A percentile compares a stretch with the other conserved stretches of the same genome.
Conservation (phyloP, 2,329 filamentous ascomycete species). For the Balansia obtecta region DNA sequence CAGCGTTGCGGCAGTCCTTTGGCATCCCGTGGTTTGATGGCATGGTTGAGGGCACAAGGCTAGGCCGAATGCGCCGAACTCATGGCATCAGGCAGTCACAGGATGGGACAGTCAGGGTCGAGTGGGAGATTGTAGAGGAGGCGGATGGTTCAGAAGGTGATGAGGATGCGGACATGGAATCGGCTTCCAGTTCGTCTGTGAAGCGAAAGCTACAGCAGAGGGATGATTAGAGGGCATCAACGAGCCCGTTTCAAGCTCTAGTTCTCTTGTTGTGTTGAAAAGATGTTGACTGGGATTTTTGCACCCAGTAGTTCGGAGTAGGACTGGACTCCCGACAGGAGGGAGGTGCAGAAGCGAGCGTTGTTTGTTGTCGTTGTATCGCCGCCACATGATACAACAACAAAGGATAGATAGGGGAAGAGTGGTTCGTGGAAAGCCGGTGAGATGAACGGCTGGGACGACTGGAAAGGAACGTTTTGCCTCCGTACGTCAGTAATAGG, state of each 20-base stretch:
- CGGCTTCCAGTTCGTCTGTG: constrained; percentile 19
- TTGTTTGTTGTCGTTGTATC: background rate
- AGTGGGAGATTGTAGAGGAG: constrained; percentile 80
- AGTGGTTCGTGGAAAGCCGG: background rate
- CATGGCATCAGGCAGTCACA: constrained; percentile 39
- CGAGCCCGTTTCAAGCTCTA: background rate
- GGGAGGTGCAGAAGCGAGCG: background rate
- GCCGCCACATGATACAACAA: background rate
- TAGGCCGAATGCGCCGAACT: constrained; percentile 56
- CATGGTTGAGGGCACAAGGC: constrained; percentile 61
- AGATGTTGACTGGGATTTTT: background rate
- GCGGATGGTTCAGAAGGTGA: constrained; percentile 27
- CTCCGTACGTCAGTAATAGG: too few species aligned
- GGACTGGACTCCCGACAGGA: background rate
- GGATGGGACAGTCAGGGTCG: constrained; percentile 55
- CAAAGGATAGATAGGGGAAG: background rate
- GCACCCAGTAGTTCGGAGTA: background rate
- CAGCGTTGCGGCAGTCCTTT: constrained; percentile 41
- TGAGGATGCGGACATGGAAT: constrained; percentile 24
- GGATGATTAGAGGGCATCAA: constrained; percentile 15
- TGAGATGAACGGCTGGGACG: background rate
- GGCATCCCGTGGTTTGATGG: constrained; percentile 79
- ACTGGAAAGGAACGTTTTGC: too few species aligned
- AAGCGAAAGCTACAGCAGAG: constrained; percentile 42
- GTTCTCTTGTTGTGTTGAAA: background rate